Conservation (phyloP, 306 rosid species). For the Sophora flavescens region DNA sequence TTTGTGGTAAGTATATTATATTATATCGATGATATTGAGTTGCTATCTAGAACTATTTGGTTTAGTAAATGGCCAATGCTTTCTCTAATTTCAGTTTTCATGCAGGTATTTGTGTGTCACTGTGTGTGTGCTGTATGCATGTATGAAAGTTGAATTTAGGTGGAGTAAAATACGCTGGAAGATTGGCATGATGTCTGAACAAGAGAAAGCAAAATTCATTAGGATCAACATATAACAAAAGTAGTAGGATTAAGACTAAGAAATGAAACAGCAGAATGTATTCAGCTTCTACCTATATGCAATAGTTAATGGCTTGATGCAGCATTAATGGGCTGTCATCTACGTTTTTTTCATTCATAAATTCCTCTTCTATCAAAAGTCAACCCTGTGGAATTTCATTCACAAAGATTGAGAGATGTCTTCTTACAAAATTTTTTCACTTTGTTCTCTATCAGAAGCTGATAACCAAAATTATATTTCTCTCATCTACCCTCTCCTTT, state of each 20-base stretch:
- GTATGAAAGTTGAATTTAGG: not conserved
- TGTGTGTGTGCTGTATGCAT: not conserved
- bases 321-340: conserved; percentile 10
- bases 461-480: not conserved
- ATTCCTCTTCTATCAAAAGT: not conserved
- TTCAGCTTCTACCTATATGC: not conserved
- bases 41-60: conserved; percentile 4
- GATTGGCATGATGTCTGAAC: not conserved
- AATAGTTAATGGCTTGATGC: not conserved
- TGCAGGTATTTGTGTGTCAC: not conserved
- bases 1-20: conserved; percentile 66
- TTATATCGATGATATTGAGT: conserved; percentile 14
- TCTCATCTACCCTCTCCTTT: not conserved
- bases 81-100: conserved; percentile 25
- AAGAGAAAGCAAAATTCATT: not conserved
- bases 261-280: not conserved
- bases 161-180: not conserved
- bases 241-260: not conserved
- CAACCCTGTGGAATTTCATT: not conserved
- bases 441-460: not conserved
- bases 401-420: not conserved
- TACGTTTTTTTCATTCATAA: not conserved
- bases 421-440: not conserved
- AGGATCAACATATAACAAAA: not conserved
- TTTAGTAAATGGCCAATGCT: conserved; percentile 14